Evolutionary conservation across 163 green algal species (phyloP), one percentile per base, ranked within the genome.

Genomic region (Scenedesmus sp.): DNA sequence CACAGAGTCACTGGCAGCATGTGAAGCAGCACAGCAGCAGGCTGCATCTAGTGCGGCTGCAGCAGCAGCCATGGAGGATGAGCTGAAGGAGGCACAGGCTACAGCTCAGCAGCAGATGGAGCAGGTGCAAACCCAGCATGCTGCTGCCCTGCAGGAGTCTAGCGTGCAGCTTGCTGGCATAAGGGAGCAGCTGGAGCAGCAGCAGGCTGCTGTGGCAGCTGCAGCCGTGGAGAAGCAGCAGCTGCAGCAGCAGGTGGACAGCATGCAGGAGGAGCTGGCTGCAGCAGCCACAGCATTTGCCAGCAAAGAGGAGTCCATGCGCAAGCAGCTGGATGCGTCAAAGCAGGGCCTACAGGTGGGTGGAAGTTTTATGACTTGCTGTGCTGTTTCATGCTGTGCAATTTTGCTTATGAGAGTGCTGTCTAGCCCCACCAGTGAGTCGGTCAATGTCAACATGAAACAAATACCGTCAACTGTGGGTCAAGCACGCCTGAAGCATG

Each of bases 321-420:
- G 34, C n/a, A 62, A 89, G 62, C 84, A 89, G 62, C 60, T 89
- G 62, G 84, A 79, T 20, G 84, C n/a, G 10, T 46, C 62, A 46
- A 79, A 89, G 34, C 84, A 82, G 62, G 84, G 84, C 62, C 62
- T 89, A 52, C 26, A 84, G 76, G 76, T 84, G 13, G 10, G 76
- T 59, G 70, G 23, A 79, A 2, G 2, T 5, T 13, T 23, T 8
- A 64, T 15, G 9, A 8, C 8, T 70, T 70, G 12, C 62, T 23
- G 4, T 70, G 12, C 12, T 70, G 62, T 16, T 70, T 70, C 10
- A 70, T 70, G 2, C 16, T 64, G 59, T 64, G 59, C 59, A 46
- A 46, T 46, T 46, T 46, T 64, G 59, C 59, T 64, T 64, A 15
- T 64, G 59, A 23, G 12, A 70, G 62, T 70, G 9, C 62, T 70